Conservation (phyloP, 768 basidiomycete species). For the Suillus ampliporus region DNA sequence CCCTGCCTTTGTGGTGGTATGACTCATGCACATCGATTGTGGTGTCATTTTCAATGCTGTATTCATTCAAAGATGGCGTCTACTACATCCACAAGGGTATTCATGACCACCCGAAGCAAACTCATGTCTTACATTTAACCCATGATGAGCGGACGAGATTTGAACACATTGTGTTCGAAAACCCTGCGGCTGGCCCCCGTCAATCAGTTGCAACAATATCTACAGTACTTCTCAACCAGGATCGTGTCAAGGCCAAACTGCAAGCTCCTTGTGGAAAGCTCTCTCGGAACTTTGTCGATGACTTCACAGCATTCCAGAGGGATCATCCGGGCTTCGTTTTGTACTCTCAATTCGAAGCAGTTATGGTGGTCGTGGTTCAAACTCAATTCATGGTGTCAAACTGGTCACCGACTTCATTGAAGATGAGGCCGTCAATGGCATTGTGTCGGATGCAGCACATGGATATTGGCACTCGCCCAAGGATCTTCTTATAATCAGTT, state of each 20-base stretch:
- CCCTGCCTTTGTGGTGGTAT: slow-evolving; percentile 28
- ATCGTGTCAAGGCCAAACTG: slow-evolving; percentile 3
- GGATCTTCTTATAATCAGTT: slow-evolving; percentile 38
- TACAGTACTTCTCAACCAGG: slow-evolving; percentile 1
- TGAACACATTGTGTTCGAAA: neutral
- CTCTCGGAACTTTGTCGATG: too few relatives aligned
- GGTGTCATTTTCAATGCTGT: slow-evolving; percentile 3
- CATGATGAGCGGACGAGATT: neutral
- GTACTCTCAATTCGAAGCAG: slow-evolving; percentile 11
- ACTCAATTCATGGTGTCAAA: slow-evolving; percentile 34
- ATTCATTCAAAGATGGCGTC: slow-evolving; percentile 2
- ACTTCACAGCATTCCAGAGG: too few relatives aligned
- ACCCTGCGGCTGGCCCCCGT: slow-evolving; percentile 1
- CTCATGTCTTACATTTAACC: slow-evolving; percentile 2
- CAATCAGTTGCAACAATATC: neutral
- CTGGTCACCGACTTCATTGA: slow-evolving; percentile 28
- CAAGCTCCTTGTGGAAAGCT: neutral
- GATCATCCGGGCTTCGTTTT: too few relatives aligned
- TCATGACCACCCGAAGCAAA: neutral
- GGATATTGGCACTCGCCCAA: slow-evolving; percentile 37
- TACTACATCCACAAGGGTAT: neutral
- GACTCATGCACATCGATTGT: slow-evolving; percentile 2
- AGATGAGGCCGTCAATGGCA: slow-evolving; percentile 32
- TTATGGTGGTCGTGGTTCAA: slow-evolving; percentile 33
- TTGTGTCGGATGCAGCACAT: slow-evolving; percentile 44